phyloP scores from a whole-genome alignment of 345 rosid species.

The Euphorbia pulcherrima region DNA sequence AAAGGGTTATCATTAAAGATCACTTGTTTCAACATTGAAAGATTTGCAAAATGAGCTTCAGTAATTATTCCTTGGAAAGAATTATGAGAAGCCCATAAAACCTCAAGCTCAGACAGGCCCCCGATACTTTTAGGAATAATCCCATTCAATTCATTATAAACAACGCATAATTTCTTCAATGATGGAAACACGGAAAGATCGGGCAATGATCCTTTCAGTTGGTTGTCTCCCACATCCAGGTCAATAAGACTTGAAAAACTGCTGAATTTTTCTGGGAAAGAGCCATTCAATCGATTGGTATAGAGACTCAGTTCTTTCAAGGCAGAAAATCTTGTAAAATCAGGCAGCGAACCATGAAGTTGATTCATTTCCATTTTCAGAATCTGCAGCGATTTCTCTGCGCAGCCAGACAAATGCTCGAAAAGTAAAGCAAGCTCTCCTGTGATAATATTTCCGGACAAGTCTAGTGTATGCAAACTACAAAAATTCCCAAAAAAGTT shows the following conservation, averaged over 20 bases:
- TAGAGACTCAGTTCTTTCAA: conserved; percentile 14
- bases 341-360: conserved; percentile 22
- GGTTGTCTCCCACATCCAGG: conserved; percentile 8
- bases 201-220: conserved; percentile 18
- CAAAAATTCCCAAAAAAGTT: conserved; percentile 19
- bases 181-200: conserved; percentile 14
- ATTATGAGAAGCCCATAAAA: conserved; percentile 16
- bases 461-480: conserved; percentile 11
- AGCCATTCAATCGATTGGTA: conserved; percentile 15
- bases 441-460: conserved; percentile 8
- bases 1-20: conserved; percentile 17
- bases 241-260: background rate
- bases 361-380: conserved; percentile 11
- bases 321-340: conserved; percentile 6
- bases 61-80: conserved; percentile 20
- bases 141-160: conserved; percentile 10
- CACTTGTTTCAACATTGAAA: conserved; percentile 16
- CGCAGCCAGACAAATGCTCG: conserved; percentile 18
- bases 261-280: background rate
- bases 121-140: conserved; percentile 14
- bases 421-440: conserved; percentile 8
- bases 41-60: conserved; percentile 26
- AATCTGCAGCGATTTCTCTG: conserved; percentile 14
- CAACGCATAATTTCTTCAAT: background rate
- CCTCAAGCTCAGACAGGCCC: conserved; percentile 3